A percentile compares a stretch with the other conserved stretches of the same genome.
Conservation (phyloP, 208 protist species). For the Willaertia magna region DNA sequence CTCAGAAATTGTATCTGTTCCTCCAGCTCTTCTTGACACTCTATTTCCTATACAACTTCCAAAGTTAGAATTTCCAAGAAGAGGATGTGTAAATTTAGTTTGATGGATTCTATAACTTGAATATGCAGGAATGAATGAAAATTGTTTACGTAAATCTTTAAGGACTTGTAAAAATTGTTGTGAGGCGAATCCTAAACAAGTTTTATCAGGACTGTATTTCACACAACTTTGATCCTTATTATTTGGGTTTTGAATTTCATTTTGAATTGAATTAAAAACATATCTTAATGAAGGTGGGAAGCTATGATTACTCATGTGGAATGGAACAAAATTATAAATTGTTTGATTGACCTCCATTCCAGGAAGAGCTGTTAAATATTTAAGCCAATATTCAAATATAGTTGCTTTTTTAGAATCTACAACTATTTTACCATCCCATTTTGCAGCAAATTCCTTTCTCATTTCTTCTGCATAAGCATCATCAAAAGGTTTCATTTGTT, state of each 20-base stretch:
- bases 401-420: background rate
- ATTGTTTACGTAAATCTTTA: background rate
- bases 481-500: background rate
- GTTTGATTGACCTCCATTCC: background rate
- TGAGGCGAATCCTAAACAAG: background rate
- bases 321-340: background rate
- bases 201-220: background rate
- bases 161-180: background rate
- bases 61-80: background rate
- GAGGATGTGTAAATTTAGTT: background rate
- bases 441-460: background rate
- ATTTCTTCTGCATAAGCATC: background rate
- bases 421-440: background rate
- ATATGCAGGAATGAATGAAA: background rate
- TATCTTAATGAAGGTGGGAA: background rate
- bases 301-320: too few species aligned
- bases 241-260: background rate
- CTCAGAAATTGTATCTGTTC: background rate
- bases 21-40: background rate
- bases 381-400: background rate
- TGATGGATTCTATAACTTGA: background rate
- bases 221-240: background rate
- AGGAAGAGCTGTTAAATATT: background rate
- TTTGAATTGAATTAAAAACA: background rate
- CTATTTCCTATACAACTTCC: background rate